Base-by-base conservation (phyloP, 2,329 filamentous ascomycete species). In the Didymella sp. region DNA sequence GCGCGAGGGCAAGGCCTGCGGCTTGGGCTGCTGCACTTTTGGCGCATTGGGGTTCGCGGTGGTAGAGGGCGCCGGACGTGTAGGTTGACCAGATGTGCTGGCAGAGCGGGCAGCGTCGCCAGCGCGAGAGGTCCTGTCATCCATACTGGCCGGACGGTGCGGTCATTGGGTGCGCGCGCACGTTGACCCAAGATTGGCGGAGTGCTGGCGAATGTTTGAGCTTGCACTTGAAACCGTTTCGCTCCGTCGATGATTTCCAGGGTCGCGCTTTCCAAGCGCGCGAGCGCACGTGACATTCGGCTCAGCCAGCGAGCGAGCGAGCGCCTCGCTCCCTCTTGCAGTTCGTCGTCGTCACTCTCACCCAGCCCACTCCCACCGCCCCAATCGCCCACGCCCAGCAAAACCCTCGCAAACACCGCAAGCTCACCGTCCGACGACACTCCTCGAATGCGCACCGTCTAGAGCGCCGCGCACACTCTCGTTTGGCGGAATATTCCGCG, bases 11-110 rank as follows among this genome's bases (percentile, higher is more conserved):
- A 96, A 82, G n/a, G 87, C 88, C 78, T 97, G 93, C 0, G 93
- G 94, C 56, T 88, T 96, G 11, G 92, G 93, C 76, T 97, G 94
- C 30, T 94, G 87, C 24, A 96, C 83, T 69, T 88, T 35, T 73
- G 68, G 69, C 53, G 66, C 58, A 56, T 56, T 60, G 52, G 58
- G 55, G 31, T 45, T 46, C 12, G 53, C 15, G 42, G 37, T 51
- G 24, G 47, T 28, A 2, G 47, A 21, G 33, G 53, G 33, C 42
- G 38, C 31, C 13, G 62, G 50, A 48, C 51, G 58, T 38, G 62
- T 8, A 33, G 59, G 48, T 46, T 61, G 66, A 41, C 55, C 62
- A 19, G 57, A 27, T 15, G 56, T 58, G 62, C 47, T 68, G 67
- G 61, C 59, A 44, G 8, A 30, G 49, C 51, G 59, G 56, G 55